Evolutionary conservation across 345 rosid genomes (phyloP).

Genomic region (Mercurialis annua): DNA sequence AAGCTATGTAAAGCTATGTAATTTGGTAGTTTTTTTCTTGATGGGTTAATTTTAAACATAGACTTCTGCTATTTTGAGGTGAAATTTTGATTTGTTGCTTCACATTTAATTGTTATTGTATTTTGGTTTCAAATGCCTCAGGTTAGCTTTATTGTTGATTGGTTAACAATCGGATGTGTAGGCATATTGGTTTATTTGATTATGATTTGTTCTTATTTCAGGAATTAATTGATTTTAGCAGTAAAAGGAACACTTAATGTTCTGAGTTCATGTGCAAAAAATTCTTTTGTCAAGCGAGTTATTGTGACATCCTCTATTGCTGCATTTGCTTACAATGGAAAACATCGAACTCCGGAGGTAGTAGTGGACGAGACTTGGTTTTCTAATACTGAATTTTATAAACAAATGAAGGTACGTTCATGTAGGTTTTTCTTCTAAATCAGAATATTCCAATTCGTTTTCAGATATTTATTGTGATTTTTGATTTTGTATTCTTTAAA

Average conservation of each 20-base stretch:
- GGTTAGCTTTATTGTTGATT: conserved; percentile 42
- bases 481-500: no score
- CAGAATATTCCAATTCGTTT: no score
- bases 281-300: conserved; percentile 64
- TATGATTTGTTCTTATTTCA: conserved; percentile 25
- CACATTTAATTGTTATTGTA: no score
- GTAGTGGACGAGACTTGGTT: conserved; percentile 83
- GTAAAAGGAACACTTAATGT: conserved; percentile 87
- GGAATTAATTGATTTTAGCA: conserved; percentile 88
- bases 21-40: no score
- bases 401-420: conserved; percentile 44
- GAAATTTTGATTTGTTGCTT: no score
- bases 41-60: no score
- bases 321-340: conserved; percentile 53
- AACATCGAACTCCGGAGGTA: conserved; percentile 74
- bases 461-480: not conserved
- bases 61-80: no score
- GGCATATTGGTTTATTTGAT: not conserved
- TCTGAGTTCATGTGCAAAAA: conserved; percentile 61
- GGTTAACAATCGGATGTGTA: not conserved
- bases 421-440: not conserved
- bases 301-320: conserved; percentile 80
- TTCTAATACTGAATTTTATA: conserved; percentile 52
- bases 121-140: no score
- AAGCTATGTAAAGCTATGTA: no score